Percentiles rank a stretch among this genome's conserved stretches.
phyloP scores from a whole-genome alignment of 768 basidiomycete species.

The Psilocybe tampanensis region DNA sequence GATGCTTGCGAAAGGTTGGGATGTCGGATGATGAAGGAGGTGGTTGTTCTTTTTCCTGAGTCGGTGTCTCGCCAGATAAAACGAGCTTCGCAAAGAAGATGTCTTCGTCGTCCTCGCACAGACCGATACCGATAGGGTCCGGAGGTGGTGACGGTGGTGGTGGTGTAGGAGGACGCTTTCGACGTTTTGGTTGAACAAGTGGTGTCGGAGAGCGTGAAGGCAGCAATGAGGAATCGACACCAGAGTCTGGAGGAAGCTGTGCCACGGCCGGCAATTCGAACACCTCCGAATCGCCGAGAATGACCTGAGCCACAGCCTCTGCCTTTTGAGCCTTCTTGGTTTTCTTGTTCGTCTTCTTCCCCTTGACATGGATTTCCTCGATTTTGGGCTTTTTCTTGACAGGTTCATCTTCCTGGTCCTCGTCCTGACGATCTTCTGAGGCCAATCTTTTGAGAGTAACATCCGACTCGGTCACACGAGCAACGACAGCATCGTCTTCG shows the following conservation, averaged over 20 bases:
- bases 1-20: conserved; percentile 70
- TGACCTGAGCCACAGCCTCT: conserved; percentile 47
- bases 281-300: conserved; percentile 50
- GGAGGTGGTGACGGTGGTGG: conserved; percentile 52
- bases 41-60: conserved; percentile 19
- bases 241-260: conserved; percentile 46
- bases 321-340: conserved; percentile 29
- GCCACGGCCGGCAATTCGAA: conserved; percentile 53
- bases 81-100: conserved; percentile 75
- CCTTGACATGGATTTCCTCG: conserved; percentile 22
- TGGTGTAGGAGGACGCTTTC: conserved; percentile 32
- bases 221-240: conserved; percentile 47
- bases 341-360: conserved; percentile 46
- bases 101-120: conserved; percentile 90
- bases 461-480: conserved; percentile 27
- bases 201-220: conserved; percentile 57
- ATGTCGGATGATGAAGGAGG: conserved; percentile 34
- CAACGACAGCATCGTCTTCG: conserved; percentile 42
- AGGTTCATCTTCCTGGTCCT: conserved; percentile 34
- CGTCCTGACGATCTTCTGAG: conserved; percentile 42
- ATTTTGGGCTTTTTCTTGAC: conserved; percentile 23
- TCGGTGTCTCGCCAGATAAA: conserved; percentile 42
- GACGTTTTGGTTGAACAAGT: conserved; percentile 24
- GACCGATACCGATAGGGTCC: conserved; percentile 54
- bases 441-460: conserved; percentile 45